Conservation (phyloP, 768 basidiomycete species). For the Coprinellus micaceus region DNA sequence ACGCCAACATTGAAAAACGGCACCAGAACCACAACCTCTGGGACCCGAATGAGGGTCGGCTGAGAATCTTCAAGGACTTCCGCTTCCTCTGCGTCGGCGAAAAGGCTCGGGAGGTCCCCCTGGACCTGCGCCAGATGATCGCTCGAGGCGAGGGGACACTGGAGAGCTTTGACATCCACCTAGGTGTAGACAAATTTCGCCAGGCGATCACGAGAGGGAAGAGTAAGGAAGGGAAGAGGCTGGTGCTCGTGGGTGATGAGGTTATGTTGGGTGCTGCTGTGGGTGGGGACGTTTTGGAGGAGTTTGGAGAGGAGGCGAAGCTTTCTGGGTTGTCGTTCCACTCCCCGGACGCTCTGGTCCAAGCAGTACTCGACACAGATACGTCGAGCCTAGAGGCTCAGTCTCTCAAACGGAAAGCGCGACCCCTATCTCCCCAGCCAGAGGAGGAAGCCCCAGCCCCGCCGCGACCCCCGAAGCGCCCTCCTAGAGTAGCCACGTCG, state of each 20-base stretch:
- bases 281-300: conserved; percentile 53
- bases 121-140: conserved; percentile 51
- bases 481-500: too few species aligned
- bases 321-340: conserved; percentile 43
- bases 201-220: conserved; percentile 49
- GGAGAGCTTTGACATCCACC: conserved; percentile 55
- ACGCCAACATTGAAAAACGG: conserved; percentile 41
- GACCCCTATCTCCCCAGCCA: too few species aligned
- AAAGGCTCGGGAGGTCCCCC: conserved; percentile 44
- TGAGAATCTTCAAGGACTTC: conserved; percentile 47
- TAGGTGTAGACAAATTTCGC: conserved; percentile 48
- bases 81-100: conserved; percentile 64
- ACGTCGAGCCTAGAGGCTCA: conserved; percentile 22
- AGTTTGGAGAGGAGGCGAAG: conserved; percentile 47
- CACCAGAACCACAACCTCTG: conserved; percentile 55
- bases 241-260: conserved; percentile 52
- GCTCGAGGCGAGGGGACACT: conserved; percentile 56
- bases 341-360: conserved; percentile 44
- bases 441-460: too few species aligned
- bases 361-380: conserved; percentile 43
- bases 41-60: conserved; percentile 65
- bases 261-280: conserved; percentile 44
- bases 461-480: too few species aligned
- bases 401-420: too few species aligned
- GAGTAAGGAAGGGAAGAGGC: conserved; percentile 45